Conservation (phyloP, 1,284 basidiomycete species). For the Rhodotorula sp. region DNA sequence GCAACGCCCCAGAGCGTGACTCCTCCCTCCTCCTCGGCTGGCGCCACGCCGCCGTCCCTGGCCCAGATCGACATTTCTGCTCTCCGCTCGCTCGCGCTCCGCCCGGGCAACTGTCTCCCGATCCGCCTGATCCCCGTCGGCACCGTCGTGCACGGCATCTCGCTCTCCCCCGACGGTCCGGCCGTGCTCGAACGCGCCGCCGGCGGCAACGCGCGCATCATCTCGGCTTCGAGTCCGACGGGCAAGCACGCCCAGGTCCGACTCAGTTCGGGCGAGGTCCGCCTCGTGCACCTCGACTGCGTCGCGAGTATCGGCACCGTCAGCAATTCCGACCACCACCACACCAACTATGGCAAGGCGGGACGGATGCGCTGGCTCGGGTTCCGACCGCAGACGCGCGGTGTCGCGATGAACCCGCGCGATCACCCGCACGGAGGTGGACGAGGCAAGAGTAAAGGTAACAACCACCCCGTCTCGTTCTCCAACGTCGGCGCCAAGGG, state of each 20-base stretch:
- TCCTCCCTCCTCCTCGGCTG: constrained; percentile 16
- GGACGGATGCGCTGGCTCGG: constrained; percentile 74
- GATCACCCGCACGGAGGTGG: constrained; percentile 99
- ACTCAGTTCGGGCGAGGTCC: constrained; percentile 88
- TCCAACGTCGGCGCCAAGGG: constrained; percentile 79
- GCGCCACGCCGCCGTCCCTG: constrained; percentile 45
- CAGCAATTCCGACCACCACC: constrained; percentile 88
- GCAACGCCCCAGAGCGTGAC: constrained; percentile 36
- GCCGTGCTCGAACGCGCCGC: constrained; percentile 85
- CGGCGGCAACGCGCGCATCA: constrained; percentile 78
- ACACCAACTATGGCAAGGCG: constrained; percentile 82
- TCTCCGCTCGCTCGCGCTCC: constrained; percentile 78
- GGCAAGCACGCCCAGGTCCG: constrained; percentile 74
- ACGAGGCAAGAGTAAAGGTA: constrained; percentile 94
- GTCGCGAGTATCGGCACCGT: constrained; percentile 88
- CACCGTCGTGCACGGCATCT: constrained; percentile 83
- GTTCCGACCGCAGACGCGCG: constrained; percentile 61
- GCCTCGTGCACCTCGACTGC: constrained; percentile 77
- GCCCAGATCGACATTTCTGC: constrained; percentile 71
- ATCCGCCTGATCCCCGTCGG: constrained; percentile 87
- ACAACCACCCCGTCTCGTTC: constrained; percentile 68
- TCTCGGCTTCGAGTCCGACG: constrained; percentile 60
- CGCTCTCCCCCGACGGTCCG: constrained; percentile 71
- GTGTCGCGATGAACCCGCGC: constrained; percentile 97
- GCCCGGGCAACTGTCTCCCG: constrained; percentile 90